Conservation (phyloP, 805 yeast species). For the Metschnikowia borealis region DNA sequence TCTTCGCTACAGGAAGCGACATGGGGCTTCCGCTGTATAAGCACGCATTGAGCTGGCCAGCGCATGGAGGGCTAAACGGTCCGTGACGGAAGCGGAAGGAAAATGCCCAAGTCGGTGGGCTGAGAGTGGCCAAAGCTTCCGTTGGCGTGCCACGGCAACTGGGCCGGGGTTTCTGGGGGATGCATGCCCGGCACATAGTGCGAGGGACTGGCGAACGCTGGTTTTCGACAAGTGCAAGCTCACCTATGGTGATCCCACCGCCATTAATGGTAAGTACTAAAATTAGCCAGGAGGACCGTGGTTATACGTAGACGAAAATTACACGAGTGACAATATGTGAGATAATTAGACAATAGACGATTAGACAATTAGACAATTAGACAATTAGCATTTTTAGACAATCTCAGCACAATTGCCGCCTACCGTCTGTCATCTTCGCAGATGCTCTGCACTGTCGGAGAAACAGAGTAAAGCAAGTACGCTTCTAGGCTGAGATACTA, state of each 20-base stretch:
- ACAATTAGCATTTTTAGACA: no score
- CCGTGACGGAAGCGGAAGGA: no score
- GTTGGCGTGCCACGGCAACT: neutral
- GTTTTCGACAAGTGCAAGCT: neutral
- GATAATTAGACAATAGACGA: no score
- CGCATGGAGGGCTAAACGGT: neutral
- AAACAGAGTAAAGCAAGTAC: no score
- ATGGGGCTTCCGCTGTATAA: neutral
- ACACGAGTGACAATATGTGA: neutral
- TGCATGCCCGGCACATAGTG: neutral
- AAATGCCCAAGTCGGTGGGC: neutral
- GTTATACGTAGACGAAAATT: no score
- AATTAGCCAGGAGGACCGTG: no score
- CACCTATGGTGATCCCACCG: neutral
- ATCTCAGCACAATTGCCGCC: no score
- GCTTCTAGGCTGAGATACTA: no score
- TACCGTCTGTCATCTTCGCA: no score
- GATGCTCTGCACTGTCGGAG: no score
- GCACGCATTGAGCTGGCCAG: neutral
- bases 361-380: no score
- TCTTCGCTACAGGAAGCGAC: constrained; percentile 4
- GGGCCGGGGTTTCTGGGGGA: neutral
- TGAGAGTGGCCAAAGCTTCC: neutral
- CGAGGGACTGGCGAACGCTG: neutral
- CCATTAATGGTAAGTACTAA: neutral